phyloP scores from a whole-genome alignment of 495 filamentous ascomycete genomes.

The Thermothielavioides terrestris region DNA sequence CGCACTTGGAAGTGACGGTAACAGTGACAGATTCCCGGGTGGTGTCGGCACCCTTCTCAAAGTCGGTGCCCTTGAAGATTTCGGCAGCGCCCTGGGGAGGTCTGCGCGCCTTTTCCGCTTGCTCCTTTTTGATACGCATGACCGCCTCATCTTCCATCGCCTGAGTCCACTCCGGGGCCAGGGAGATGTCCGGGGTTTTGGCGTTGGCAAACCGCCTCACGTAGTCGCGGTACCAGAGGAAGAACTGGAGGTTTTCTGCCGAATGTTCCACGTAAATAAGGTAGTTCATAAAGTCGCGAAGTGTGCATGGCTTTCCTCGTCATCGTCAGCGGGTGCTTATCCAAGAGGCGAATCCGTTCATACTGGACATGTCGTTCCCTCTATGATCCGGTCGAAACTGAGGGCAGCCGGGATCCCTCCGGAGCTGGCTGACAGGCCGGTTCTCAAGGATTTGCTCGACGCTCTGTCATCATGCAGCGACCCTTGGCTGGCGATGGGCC shows the following conservation, averaged over 20 bases:
- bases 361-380: conserved; percentile 71
- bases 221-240: conserved; percentile 65
- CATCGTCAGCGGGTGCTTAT: background rate
- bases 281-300: conserved; percentile 75
- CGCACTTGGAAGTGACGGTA: background rate
- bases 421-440: conserved; percentile 10
- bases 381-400: conserved; percentile 61
- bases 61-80: conserved; percentile 53
- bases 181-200: conserved; percentile 39
- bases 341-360: conserved; percentile 21
- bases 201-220: conserved; percentile 49
- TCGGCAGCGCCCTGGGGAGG: conserved; percentile 15
- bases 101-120: conserved; percentile 26
- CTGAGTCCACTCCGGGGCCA: conserved; percentile 56
- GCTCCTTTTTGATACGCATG: conserved; percentile 31
- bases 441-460: conserved; percentile 15
- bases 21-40: background rate
- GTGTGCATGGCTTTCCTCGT: conserved; percentile 54
- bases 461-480: conserved; percentile 15
- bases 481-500: conserved; percentile 20
- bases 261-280: conserved; percentile 63
- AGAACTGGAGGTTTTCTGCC: conserved; percentile 76
- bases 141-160: conserved; percentile 43
- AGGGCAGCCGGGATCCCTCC: conserved; percentile 57
- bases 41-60: conserved; percentile 35